Conservation (phyloP, 2,329 filamentous ascomycete genomes). For the Pseudogymnoascus sp. region DNA sequence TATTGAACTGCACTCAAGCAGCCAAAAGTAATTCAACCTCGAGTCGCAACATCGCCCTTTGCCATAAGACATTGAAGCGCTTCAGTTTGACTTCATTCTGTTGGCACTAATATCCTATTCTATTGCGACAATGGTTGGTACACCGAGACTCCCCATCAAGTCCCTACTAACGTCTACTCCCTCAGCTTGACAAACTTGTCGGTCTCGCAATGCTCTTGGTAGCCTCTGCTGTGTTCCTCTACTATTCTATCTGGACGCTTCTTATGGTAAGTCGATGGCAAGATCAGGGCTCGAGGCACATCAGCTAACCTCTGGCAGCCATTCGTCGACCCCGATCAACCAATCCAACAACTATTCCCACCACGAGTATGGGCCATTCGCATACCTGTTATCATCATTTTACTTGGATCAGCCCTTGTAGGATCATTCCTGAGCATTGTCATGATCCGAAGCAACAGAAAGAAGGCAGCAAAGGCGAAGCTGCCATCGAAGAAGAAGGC, state of each 20-base stretch:
- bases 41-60: background rate
- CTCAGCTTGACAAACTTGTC: slow-evolving; percentile 81
- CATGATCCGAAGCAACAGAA: slow-evolving; percentile 98
- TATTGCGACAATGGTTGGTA: slow-evolving; percentile 28
- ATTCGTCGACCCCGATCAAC: slow-evolving; percentile 92
- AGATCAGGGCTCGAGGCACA: slow-evolving; percentile 50
- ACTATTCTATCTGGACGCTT: slow-evolving; percentile 97
- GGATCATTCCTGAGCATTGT: slow-evolving; percentile 93
- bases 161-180: background rate
- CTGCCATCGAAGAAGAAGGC: slow-evolving; percentile 79
- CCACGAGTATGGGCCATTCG: slow-evolving; percentile 98
- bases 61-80: background rate
- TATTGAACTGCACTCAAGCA: background rate
- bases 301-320: slow-evolving; percentile 51
- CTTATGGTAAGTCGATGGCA: slow-evolving; percentile 72
- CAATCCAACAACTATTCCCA: slow-evolving; percentile 89
- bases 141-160: background rate
- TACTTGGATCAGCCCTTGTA: slow-evolving; percentile 86
- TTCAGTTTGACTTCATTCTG: slow-evolving; percentile 1
- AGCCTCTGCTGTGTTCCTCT: slow-evolving; percentile 68
- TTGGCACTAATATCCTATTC: background rate
- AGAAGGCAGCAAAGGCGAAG: slow-evolving; percentile 92
- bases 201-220: slow-evolving; percentile 69
- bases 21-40: background rate
- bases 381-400: slow-evolving; percentile 92